phyloP scores from a whole-genome alignment of 495 filamentous ascomycete species.

The Daldinia childiae region DNA sequence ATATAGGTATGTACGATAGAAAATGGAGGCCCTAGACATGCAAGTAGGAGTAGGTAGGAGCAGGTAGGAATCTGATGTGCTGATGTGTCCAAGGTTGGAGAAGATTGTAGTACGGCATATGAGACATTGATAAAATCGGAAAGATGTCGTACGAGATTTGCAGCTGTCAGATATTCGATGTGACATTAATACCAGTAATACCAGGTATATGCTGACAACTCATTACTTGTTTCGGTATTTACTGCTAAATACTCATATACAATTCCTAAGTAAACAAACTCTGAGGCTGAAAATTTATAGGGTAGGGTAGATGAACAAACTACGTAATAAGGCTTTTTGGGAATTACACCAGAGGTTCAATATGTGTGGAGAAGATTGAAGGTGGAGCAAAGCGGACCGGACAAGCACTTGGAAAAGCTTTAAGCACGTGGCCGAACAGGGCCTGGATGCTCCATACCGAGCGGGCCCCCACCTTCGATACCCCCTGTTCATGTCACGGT shows the following conservation, averaged over 20 bases:
- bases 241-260: not conserved
- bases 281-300: not conserved
- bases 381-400: constrained; percentile 7
- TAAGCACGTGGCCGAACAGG: constrained; percentile 37
- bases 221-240: not conserved
- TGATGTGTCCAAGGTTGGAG: not conserved
- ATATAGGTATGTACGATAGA: constrained; percentile 13
- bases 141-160: constrained; percentile 40
- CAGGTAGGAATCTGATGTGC: too few relatives aligned
- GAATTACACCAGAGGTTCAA: not conserved
- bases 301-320: not conserved
- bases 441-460: constrained; percentile 16
- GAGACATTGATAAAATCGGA: constrained; percentile 38
- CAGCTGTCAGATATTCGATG: constrained; percentile 37
- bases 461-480: not conserved
- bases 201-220: not conserved
- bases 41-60: constrained; percentile 6
- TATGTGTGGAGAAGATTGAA: not conserved
- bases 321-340: not conserved
- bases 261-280: not conserved
- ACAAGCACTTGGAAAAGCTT: not conserved
- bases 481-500: constrained; percentile 18
- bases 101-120: constrained; percentile 27
- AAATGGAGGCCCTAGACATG: constrained; percentile 10
- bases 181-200: not conserved